These are phyloP conservation scores for Ephemerocybe angulata DNA, from an alignment of 768 basidiomycete genomes.

Conservation along the genomic window DNA sequence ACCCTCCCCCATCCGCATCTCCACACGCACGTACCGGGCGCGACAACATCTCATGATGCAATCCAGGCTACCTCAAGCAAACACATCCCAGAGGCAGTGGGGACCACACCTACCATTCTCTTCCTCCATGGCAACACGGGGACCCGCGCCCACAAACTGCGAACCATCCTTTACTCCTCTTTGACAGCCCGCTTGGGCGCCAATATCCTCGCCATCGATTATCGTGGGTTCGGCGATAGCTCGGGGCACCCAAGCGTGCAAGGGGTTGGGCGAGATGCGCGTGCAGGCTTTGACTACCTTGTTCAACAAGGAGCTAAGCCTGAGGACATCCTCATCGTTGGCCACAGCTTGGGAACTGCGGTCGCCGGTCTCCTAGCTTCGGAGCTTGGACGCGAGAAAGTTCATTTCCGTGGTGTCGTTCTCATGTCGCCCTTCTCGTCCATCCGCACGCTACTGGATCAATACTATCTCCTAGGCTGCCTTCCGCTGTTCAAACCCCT, in stretches of 20 bases:
- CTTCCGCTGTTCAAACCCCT: slow-evolving; percentile 74
- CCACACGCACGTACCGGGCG: slow-evolving; percentile 20
- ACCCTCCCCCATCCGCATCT: slow-evolving; percentile 31
- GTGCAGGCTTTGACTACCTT: slow-evolving; percentile 64
- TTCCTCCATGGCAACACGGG: slow-evolving; percentile 76
- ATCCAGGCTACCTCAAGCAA: slow-evolving; percentile 24
- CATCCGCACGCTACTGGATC: slow-evolving; percentile 56
- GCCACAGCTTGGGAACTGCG: slow-evolving; percentile 76
- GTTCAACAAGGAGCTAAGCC: slow-evolving; percentile 44
- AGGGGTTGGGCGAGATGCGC: slow-evolving; percentile 58
- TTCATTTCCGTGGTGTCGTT: slow-evolving; percentile 36
- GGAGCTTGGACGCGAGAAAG: slow-evolving; percentile 42
- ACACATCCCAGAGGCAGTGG: slow-evolving; percentile 27
- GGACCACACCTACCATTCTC: slow-evolving; percentile 52
- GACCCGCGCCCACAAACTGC: slow-evolving; percentile 50
- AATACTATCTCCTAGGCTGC: slow-evolving; percentile 59
- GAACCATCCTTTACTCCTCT: slow-evolving; percentile 48
- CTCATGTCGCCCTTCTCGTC: slow-evolving; percentile 47
- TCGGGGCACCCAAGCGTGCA: slow-evolving; percentile 56
- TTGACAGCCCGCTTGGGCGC: slow-evolving; percentile 49
- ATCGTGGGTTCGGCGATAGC: slow-evolving; percentile 75
- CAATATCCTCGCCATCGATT: slow-evolving; percentile 69
- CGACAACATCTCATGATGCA: not conserved
- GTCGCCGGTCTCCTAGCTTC: slow-evolving; percentile 48
- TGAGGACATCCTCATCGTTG: slow-evolving; percentile 56